Percentiles rank a stretch among this genome's conserved stretches.
phyloP scores from a whole-genome alignment of 2,329 filamentous ascomycete species.

The Stemphylium beticola region DNA sequence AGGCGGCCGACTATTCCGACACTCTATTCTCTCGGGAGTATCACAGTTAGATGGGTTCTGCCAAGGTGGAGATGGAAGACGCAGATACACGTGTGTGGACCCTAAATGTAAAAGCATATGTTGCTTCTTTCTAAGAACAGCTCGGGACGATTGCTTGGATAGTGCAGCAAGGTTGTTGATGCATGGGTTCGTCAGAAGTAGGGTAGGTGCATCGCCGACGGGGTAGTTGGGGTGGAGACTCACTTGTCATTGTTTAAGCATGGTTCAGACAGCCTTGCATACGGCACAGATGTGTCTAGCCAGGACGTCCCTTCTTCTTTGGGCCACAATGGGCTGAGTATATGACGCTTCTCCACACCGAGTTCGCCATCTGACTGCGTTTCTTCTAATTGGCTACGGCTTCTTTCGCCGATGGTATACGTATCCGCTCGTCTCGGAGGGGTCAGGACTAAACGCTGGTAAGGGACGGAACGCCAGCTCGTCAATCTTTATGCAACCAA shows the following conservation, averaged over 20 bases:
- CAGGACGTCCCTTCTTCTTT: neutral
- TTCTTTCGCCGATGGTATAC: neutral
- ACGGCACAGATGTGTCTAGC: neutral
- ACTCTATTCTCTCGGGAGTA: neutral
- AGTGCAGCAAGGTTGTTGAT: neutral
- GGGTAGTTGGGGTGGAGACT: no score
- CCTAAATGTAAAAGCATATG: slow-evolving; percentile 1
- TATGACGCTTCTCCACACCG: slow-evolving; percentile 2
- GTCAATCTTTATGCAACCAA: slow-evolving; percentile 3
- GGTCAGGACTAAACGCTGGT: neutral
- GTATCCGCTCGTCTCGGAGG: neutral
- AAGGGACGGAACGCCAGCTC: neutral
- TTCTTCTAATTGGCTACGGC: neutral
- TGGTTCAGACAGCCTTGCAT: neutral
- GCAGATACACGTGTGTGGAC: neutral
- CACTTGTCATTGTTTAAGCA: neutral
- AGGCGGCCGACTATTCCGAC: neutral
- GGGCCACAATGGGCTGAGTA: slow-evolving; percentile 1
- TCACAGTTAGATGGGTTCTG: neutral
- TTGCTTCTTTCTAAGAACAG: neutral
- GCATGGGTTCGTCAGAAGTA: no score
- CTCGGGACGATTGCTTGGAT: neutral
- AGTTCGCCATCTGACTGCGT: neutral
- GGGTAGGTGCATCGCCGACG: no score
- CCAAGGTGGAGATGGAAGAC: neutral